Conservation (phyloP, 352 stramenopile species). For the Aphanomyces cochlioides region DNA sequence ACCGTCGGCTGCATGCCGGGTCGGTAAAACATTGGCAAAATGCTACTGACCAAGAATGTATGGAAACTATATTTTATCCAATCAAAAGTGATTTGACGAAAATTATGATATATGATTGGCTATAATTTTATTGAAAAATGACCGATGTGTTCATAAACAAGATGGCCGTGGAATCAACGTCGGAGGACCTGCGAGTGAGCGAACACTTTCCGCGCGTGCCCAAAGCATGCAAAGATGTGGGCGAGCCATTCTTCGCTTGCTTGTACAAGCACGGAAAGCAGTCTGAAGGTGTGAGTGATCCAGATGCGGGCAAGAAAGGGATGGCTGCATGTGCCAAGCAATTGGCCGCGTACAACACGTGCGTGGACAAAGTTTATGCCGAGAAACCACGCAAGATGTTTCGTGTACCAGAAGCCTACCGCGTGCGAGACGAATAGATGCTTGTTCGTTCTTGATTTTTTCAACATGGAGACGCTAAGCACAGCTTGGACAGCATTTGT, state of each 20-base stretch:
- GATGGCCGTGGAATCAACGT: slow-evolving; percentile 24
- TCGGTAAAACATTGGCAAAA: slow-evolving; percentile 24
- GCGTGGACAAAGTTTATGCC: slow-evolving; percentile 53
- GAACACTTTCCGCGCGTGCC: slow-evolving; percentile 73
- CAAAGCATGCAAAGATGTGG: slow-evolving; percentile 59
- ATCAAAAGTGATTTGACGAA: slow-evolving; percentile 16
- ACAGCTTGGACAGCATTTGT: too few relatives aligned
- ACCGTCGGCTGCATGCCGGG: neutral
- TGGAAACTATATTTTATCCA: slow-evolving; percentile 10
- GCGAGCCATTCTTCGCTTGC: slow-evolving; percentile 73
- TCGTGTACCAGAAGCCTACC: slow-evolving; percentile 76
- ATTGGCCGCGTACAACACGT: slow-evolving; percentile 67
- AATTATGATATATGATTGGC: neutral
- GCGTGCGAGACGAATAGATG: slow-evolving; percentile 45
- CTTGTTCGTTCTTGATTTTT: neutral
- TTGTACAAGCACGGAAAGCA: slow-evolving; percentile 83
- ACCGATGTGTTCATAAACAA: slow-evolving; percentile 13
- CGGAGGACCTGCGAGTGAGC: slow-evolving; percentile 53
- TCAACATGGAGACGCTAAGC: too few relatives aligned
- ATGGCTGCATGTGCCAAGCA: slow-evolving; percentile 52
- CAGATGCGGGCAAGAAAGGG: slow-evolving; percentile 63
- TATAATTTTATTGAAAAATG: neutral
- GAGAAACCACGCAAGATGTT: slow-evolving; percentile 72
- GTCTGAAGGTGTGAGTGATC: slow-evolving; percentile 44
- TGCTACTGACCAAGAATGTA: slow-evolving; percentile 16